Percentiles rank a stretch among this genome's conserved stretches.
phyloP scores from a whole-genome alignment of 495 filamentous ascomycete genomes.

The Xylaria longipes region DNA sequence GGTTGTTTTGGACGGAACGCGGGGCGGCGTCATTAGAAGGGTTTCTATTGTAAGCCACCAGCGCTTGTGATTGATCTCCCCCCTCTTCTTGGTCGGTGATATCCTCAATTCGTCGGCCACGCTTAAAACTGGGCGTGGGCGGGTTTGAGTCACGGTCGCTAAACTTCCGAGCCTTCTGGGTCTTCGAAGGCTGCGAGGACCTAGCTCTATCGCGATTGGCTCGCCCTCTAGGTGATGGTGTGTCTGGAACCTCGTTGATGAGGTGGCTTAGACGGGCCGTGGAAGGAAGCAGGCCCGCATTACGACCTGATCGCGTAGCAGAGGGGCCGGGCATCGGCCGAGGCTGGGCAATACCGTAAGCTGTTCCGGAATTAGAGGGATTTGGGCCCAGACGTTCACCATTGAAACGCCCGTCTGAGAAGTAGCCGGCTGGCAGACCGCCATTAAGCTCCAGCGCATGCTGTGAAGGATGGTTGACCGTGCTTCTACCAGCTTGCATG shows the following conservation, averaged over 20 bases:
- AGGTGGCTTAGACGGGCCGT: neutral
- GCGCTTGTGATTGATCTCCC: neutral
- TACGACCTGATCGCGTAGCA: neutral
- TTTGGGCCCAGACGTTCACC: neutral
- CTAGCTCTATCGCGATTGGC: neutral
- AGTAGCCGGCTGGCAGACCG: neutral
- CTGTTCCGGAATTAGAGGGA: neutral
- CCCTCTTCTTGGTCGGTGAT: conserved; percentile 1
- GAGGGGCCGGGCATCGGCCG: neutral
- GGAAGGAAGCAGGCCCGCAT: neutral
- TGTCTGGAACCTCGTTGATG: neutral
- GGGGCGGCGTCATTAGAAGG: neutral
- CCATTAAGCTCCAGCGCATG: neutral
- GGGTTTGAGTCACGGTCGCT: neutral
- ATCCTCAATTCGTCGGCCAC: neutral
- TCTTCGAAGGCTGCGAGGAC: neutral
- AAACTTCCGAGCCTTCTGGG: neutral
- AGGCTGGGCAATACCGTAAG: neutral
- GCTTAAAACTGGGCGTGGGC: neutral
- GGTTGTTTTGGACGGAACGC: neutral
- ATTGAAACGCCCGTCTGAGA: neutral
- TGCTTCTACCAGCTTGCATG: neutral
- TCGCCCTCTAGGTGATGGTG: neutral
- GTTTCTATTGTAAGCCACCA: neutral
- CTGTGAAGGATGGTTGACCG: neutral